These are phyloP conservation scores for Serendipita vermifera DNA, from an alignment of 768 basidiomycete species.

Conservation along the genomic window DNA sequence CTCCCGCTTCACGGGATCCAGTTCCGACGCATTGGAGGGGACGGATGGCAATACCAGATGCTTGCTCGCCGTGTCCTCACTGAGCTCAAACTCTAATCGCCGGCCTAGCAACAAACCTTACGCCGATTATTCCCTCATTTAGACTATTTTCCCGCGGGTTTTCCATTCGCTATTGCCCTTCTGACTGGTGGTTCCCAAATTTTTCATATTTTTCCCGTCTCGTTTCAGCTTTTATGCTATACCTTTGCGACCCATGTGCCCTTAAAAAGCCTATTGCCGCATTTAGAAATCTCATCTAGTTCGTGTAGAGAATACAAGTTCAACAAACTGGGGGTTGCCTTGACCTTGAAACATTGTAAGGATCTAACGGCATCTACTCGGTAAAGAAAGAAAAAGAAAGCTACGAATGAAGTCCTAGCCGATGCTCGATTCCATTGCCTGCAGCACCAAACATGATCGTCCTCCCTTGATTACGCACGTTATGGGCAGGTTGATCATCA, in stretches of 20 bases:
- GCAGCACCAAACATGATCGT: too few relatives aligned
- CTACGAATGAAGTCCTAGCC: too few relatives aligned
- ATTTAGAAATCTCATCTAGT: constrained; percentile 6
- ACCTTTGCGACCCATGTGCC: not conserved
- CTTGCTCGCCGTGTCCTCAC: constrained; percentile 77
- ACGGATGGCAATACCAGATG: constrained; percentile 97
- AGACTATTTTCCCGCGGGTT: too few relatives aligned
- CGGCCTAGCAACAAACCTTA: too few relatives aligned
- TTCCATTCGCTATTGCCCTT: not conserved
- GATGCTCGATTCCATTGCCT: too few relatives aligned
- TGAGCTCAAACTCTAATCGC: constrained; percentile 66
- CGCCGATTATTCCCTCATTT: too few relatives aligned
- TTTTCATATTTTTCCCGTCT: not conserved
- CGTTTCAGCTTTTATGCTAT: not conserved
- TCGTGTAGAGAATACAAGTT: constrained; percentile 7
- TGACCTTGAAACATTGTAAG: too few relatives aligned
- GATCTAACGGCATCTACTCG: too few relatives aligned
- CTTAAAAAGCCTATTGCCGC: constrained; percentile 1
- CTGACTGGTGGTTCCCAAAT: not conserved
- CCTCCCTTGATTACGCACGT: too few relatives aligned
- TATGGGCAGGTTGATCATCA: too few relatives aligned
- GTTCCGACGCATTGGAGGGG: constrained; percentile 79
- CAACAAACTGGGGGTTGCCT: too few relatives aligned
- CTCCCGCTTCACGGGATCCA: constrained; percentile 90
- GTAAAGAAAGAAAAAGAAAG: too few relatives aligned